These are phyloP conservation scores for Phytophthora idaei DNA, from an alignment of 352 stramenopile genomes.

Conservation along the genomic window DNA sequence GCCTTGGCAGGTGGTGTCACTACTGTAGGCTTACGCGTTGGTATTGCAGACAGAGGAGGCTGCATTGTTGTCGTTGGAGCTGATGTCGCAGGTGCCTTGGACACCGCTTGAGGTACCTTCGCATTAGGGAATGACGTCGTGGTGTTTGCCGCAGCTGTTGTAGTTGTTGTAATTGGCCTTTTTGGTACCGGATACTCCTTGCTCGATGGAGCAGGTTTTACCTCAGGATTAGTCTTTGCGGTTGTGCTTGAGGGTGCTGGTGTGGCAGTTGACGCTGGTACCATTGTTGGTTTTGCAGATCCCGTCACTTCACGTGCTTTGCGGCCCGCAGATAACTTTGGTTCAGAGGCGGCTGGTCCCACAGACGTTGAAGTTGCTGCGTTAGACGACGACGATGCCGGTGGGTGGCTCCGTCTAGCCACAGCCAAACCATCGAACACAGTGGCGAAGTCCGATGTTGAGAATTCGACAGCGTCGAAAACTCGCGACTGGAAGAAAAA, in stretches of 20 bases:
- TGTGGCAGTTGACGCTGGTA: not conserved
- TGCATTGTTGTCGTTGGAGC: not conserved
- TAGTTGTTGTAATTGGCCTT: not conserved
- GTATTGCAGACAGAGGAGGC: conserved; percentile 1
- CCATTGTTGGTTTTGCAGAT: conserved; percentile 9
- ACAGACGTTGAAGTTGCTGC: conserved; percentile 9
- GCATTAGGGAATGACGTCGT: not conserved
- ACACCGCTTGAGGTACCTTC: not conserved
- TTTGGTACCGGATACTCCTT: not conserved
- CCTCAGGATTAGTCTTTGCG: not conserved
- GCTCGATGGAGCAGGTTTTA: not conserved
- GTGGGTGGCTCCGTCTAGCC: conserved; percentile 42
- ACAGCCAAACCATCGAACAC: conserved; percentile 43
- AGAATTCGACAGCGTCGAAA: conserved; percentile 50
- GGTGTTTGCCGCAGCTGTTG: not conserved
- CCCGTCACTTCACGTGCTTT: conserved; percentile 6
- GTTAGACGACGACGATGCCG: conserved; percentile 9
- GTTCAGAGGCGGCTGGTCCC: not conserved
- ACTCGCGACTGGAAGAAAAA: conserved; percentile 49
- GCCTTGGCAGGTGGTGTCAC: not conserved
- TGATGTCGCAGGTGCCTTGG: conserved; percentile 1
- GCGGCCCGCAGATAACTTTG: not conserved
- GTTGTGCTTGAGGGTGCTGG: not conserved
- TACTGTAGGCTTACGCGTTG: not conserved
- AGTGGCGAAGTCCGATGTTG: conserved; percentile 49